Evolutionary conservation across 371 early-diverging fungal species (phyloP).

Genomic region (Mortierella sp.): DNA sequence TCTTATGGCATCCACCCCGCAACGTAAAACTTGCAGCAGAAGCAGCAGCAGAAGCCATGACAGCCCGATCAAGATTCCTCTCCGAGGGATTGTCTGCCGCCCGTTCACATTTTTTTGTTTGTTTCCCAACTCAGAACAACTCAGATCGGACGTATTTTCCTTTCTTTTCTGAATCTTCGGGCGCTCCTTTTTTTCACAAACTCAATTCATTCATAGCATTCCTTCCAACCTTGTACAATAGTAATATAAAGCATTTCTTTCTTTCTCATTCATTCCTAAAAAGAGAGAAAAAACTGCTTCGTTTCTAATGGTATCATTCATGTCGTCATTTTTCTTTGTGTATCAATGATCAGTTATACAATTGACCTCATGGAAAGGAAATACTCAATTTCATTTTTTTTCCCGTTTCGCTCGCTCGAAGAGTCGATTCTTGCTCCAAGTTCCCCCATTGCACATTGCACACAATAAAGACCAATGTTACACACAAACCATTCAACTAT

Average conservation of each 20-base stretch:
- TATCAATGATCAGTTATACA: neutral
- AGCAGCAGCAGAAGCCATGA: neutral
- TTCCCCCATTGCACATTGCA: neutral
- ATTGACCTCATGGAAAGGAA: neutral
- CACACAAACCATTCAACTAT: neutral
- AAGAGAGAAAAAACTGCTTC: neutral
- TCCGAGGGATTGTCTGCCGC: neutral
- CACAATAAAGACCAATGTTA: constrained; percentile 5
- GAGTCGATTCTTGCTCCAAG: neutral
- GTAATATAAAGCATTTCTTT: neutral
- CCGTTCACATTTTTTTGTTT: neutral
- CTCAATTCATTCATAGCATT: neutral
- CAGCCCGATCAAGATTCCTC: neutral
- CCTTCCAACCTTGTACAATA: neutral
- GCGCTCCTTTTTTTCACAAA: neutral
- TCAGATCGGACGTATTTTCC: neutral
- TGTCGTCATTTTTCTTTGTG: too few species aligned
- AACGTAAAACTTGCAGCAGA: neutral
- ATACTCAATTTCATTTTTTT: neutral
- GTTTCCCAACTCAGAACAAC: neutral
- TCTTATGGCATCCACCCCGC: constrained; percentile 4
- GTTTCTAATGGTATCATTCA: neutral
- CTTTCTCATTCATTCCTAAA: too few species aligned
- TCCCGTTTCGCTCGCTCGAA: neutral
- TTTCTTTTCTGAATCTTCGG: neutral